phyloP scores from a whole-genome alignment of 805 yeast species.

The Saccharomycopsis synnaedendra region DNA sequence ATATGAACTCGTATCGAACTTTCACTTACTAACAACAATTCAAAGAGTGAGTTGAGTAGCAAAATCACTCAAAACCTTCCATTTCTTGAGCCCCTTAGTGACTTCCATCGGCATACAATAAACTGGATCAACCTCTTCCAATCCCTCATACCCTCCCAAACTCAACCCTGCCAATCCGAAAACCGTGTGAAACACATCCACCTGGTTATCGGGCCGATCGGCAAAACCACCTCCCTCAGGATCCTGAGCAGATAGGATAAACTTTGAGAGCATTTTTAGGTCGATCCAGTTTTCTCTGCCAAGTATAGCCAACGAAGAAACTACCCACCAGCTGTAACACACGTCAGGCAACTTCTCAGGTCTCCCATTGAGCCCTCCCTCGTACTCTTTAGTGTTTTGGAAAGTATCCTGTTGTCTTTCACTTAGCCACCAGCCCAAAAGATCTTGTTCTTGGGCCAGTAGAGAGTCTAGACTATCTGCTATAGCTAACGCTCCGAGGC shows the following conservation, averaged over 20 bases:
- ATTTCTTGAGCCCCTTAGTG: constrained; percentile 22
- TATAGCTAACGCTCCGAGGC: constrained; percentile 72
- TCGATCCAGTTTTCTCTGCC: constrained; percentile 71
- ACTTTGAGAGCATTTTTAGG: constrained; percentile 42
- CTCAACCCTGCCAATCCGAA: constrained; percentile 87
- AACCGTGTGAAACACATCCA: constrained; percentile 85
- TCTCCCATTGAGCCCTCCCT: constrained; percentile 93
- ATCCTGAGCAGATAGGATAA: constrained; percentile 75
- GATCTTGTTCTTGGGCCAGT: constrained; percentile 28
- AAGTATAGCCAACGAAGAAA: constrained; percentile 62
- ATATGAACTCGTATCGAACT: too few species aligned
- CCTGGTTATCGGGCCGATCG: constrained; percentile 84
- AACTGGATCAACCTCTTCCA: constrained; percentile 68
- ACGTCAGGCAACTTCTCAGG: constrained; percentile 95
- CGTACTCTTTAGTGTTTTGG: constrained; percentile 22
- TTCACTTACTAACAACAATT: too few species aligned
- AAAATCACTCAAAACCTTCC: not conserved
- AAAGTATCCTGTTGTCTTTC: constrained; percentile 65
- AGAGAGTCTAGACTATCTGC: constrained; percentile 40
- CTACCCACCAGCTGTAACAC: constrained; percentile 98
- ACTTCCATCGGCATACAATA: constrained; percentile 64
- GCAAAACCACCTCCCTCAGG: constrained; percentile 75
- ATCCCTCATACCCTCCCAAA: constrained; percentile 40
- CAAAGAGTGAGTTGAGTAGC: too few species aligned
- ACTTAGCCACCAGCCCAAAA: constrained; percentile 75